phyloP scores from a whole-genome alignment of 2,329 filamentous ascomycete species.

The Botryotinia narcissicola region DNA sequence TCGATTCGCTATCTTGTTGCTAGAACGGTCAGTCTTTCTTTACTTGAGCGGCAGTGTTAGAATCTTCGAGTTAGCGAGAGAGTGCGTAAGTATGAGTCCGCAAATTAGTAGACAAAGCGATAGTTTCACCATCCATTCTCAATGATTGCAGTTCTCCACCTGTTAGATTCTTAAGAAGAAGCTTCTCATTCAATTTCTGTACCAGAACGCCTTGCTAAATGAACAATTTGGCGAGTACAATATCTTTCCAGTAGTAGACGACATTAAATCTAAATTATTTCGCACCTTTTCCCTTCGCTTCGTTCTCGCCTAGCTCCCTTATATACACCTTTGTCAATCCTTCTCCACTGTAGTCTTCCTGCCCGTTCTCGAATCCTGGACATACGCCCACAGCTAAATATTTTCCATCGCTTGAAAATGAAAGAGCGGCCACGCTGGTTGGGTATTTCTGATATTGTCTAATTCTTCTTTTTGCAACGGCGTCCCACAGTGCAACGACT shows the following conservation, averaged over 20 bases:
- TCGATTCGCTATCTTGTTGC: neutral
- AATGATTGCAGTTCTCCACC: neutral
- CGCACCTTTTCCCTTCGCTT: conserved; percentile 54
- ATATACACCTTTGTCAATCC: conserved; percentile 77
- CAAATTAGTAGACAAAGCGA: neutral
- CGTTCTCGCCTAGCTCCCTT: conserved; percentile 78
- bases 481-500: conserved; percentile 70
- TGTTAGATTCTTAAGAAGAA: neutral
- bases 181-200: conserved; percentile 5
- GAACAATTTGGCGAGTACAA: conserved; percentile 7
- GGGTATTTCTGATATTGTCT: conserved; percentile 66
- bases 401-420: conserved; percentile 63
- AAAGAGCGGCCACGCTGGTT: conserved; percentile 59
- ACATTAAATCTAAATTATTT: conserved; percentile 28
- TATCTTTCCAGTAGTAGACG: neutral
- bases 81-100: neutral
- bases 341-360: conserved; percentile 71
- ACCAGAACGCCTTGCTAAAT: conserved; percentile 27
- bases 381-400: conserved; percentile 65
- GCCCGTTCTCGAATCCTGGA: conserved; percentile 67
- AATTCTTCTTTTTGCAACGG: conserved; percentile 66
- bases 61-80: neutral
- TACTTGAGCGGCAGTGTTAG: neutral
- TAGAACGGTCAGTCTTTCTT: neutral
- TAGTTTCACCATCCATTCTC: neutral